Evolutionary conservation across 2,329 filamentous ascomycete species (phyloP).

Genomic region (Colletotrichum destructivum): DNA sequence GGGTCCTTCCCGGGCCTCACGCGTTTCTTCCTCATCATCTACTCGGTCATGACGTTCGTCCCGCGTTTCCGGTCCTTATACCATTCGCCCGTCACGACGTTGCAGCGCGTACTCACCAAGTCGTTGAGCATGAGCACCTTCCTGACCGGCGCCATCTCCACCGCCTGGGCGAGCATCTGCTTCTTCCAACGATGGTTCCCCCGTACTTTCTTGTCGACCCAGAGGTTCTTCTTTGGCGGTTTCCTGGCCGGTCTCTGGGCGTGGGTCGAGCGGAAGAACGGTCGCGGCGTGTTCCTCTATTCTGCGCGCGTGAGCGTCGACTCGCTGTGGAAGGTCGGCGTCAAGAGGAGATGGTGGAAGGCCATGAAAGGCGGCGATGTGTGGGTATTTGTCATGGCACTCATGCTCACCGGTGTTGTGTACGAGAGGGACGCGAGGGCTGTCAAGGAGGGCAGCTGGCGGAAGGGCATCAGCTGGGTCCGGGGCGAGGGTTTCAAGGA

Average conservation of each 20-base stretch:
- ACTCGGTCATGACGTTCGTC: constrained; percentile 77
- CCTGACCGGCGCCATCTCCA: constrained; percentile 86
- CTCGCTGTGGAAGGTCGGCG: constrained; percentile 92
- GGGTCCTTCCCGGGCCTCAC: constrained; percentile 84
- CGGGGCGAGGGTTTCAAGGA: constrained; percentile 84
- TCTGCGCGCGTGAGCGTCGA: constrained; percentile 84
- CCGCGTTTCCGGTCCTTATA: constrained; percentile 79
- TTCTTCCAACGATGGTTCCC: constrained; percentile 88
- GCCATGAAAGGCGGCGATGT: constrained; percentile 88
- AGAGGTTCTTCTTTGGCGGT: constrained; percentile 92
- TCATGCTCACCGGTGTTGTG: constrained; percentile 83
- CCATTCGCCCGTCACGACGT: constrained; percentile 75
- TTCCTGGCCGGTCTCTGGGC: constrained; percentile 90
- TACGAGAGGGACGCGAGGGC: constrained; percentile 81
- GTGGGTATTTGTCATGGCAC: constrained; percentile 83
- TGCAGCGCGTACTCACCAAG: constrained; percentile 76
- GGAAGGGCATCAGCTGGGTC: constrained; percentile 82
- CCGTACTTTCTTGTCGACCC: constrained; percentile 80
- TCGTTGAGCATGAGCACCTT: constrained; percentile 85
- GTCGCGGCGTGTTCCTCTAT: constrained; percentile 83
- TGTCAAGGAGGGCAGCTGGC: constrained; percentile 75
- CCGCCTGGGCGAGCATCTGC: constrained; percentile 91
- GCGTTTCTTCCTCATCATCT: constrained; percentile 83
- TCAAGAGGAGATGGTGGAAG: constrained; percentile 90
- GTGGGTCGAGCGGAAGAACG: constrained; percentile 77